Evolutionary conservation across 805 yeast species (phyloP), one percentile per base, ranked within the genome.

Genomic region (Diddensiella transvaalensis): DNA sequence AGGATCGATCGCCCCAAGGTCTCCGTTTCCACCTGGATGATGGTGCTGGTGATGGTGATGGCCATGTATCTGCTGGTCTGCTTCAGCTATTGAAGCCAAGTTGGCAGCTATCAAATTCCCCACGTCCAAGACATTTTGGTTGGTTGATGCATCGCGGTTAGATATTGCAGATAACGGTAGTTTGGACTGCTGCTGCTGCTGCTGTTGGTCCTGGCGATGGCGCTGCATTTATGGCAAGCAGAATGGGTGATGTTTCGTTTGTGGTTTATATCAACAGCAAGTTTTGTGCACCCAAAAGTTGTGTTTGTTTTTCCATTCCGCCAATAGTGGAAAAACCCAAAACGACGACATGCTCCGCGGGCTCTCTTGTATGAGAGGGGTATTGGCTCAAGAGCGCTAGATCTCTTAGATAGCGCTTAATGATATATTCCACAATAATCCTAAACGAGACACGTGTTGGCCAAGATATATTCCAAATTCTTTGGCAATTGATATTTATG

Each of bases 151-250:
- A 22, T 21, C 47, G 15, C 26, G 24, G 36, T 23, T 23, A n/a
- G 35, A 17, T 23, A 22, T 4, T 15, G 41, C 32, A 22, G 22
- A 21, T 36, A 15, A 19, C 42, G 47, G 30, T 35, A 38, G 22
- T 30, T 35, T 35, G 32, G 32, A 8, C 11, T 18, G 26, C n/a
- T n/a, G n/a, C n/a, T n/a, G n/a, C n/a, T n/a, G n/a, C n/a, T n/a
- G n/a, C n/a, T n/a, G n/a, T n/a, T n/a, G n/a, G 41, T 22, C 30
- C 6, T 22, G 15, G 33, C 19, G 19, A 29, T 24, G 24, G 24
- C 39, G 46, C 11, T 42, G 35, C 39, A 33, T 42, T 22, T 22
- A n/a, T 40, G 17, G 43, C 6, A n/a, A n/a, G 32, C n/a, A n/a
- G n/a, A n/a, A n/a, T n/a, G n/a, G n/a, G n/a, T n/a, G n/a, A n/a